A percentile compares a stretch with the other conserved stretches of the same genome.
Conservation (phyloP, 1,139 yeast genomes). For the Candida anutae region DNA sequence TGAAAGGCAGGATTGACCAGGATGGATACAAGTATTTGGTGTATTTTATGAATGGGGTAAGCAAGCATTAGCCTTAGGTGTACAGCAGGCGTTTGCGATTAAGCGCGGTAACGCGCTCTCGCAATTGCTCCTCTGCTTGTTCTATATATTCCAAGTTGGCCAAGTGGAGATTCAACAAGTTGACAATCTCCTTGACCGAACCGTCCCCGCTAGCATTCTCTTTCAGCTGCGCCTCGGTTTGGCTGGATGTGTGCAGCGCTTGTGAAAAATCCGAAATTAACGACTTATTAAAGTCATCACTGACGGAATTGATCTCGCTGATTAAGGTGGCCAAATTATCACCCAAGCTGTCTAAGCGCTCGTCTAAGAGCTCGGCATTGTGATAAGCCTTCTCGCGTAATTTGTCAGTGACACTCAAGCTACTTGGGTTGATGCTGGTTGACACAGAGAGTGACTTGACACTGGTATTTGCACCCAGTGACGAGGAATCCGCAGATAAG, state of each 20-base stretch:
- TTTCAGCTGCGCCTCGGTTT: constrained; percentile 10
- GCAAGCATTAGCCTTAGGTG: too few species aligned
- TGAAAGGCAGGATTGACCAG: too few species aligned
- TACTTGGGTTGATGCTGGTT: constrained; percentile 6
- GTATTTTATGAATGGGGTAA: too few species aligned
- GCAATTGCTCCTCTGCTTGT: constrained; percentile 58
- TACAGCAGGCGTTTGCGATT: background rate
- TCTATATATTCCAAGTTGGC: constrained; percentile 88
- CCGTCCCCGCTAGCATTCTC: constrained; percentile 24
- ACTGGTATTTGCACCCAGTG: constrained; percentile 6
- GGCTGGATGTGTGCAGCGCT: constrained; percentile 6
- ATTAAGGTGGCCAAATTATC: constrained; percentile 69
- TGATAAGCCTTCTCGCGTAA: constrained; percentile 87
- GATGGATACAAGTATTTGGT: too few species aligned
- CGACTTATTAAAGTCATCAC: constrained; percentile 69
- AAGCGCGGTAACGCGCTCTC: constrained; percentile 42
- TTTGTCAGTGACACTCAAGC: constrained; percentile 57
- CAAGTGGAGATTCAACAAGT: constrained; percentile 78
- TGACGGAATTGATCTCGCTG: constrained; percentile 78
- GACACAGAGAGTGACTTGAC: constrained; percentile 2
- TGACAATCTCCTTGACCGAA: constrained; percentile 61
- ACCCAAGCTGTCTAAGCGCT: constrained; percentile 71
- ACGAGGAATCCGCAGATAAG: constrained; percentile 4
- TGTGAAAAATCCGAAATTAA: constrained; percentile 24
- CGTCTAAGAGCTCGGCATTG: constrained; percentile 80